Evolutionary conservation across 192 early-diverging fungal species (phyloP).

Genomic region (Coemansia interrupta): DNA sequence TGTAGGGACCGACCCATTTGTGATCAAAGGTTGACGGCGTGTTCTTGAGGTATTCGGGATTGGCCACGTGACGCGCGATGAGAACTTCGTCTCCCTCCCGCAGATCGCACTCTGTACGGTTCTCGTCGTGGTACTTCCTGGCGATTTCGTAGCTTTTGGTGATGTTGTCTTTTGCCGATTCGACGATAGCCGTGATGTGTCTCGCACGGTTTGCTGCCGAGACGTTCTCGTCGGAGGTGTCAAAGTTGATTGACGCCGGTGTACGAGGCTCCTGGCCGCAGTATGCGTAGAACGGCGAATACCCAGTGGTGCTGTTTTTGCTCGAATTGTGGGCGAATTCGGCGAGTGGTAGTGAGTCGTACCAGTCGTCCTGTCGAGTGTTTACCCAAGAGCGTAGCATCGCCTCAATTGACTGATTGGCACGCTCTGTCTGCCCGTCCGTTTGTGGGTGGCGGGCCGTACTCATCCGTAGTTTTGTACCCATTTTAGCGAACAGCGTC

Average conservation of each 20-base stretch:
- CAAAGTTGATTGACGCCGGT: neutral
- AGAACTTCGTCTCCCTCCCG: constrained; percentile 1
- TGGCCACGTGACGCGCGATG: neutral
- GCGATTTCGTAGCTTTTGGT: neutral
- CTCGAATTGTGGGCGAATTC: constrained; percentile 54
- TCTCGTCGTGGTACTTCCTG: neutral
- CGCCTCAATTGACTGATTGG: constrained; percentile 1
- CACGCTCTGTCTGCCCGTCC: neutral
- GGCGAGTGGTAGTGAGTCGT: constrained; percentile 25
- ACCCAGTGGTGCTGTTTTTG: constrained; percentile 5
- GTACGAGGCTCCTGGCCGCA: constrained; percentile 6
- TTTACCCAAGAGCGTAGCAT: constrained; percentile 34
- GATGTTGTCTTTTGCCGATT: neutral
- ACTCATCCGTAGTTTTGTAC: neutral
- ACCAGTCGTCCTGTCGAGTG: constrained; percentile 50
- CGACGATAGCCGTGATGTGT: neutral
- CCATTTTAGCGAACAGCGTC: neutral
- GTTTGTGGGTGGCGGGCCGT: constrained; percentile 3
- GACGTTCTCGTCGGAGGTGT: neutral
- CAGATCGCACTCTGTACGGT: neutral
- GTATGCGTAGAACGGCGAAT: constrained; percentile 11
- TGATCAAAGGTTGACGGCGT: neutral
- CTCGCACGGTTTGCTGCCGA: neutral
- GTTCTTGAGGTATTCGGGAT: constrained; percentile 2
- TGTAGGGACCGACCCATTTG: constrained; percentile 4